Conservation (phyloP, 768 basidiomycete species). For the Leccinum longicurvipes region DNA sequence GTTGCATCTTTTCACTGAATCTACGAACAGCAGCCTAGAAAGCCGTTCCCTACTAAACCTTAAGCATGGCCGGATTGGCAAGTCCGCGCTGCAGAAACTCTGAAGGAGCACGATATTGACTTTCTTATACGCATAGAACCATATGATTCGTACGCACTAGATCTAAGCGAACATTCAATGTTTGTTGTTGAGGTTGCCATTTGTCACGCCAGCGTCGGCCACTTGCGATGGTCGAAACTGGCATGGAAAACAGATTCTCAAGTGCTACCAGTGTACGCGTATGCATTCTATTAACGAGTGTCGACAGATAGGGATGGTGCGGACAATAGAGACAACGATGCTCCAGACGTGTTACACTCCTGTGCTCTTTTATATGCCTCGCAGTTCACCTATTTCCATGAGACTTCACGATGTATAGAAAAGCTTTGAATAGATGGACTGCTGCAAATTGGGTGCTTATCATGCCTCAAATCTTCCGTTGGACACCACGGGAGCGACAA, state of each 20-base stretch:
- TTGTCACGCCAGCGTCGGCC: too few relatives aligned
- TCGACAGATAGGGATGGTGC: background rate
- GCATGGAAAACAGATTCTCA: background rate
- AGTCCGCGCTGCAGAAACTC: slow-evolving; percentile 55
- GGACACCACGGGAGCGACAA: background rate
- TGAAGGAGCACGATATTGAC: slow-evolving; percentile 23
- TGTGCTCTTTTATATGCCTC: background rate
- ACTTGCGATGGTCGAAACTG: background rate
- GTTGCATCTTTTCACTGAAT: slow-evolving; percentile 63
- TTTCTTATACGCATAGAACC: background rate
- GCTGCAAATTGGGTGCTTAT: background rate
- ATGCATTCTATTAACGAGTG: too few relatives aligned
- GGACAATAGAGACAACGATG: background rate
- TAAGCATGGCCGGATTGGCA: slow-evolving; percentile 53
- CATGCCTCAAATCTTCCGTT: background rate
- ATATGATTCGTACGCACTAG: background rate
- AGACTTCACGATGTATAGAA: too few relatives aligned
- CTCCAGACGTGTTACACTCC: background rate
- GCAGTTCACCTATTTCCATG: background rate
- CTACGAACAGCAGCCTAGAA: slow-evolving; percentile 21
- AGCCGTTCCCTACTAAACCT: slow-evolving; percentile 26
- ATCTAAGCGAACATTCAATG: background rate
- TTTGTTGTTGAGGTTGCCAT: too few relatives aligned
- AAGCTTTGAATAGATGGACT: too few relatives aligned
- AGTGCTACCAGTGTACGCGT: too few relatives aligned